Conservation (phyloP, 768 basidiomycete genomes). For the Pleurotus giganteus region DNA sequence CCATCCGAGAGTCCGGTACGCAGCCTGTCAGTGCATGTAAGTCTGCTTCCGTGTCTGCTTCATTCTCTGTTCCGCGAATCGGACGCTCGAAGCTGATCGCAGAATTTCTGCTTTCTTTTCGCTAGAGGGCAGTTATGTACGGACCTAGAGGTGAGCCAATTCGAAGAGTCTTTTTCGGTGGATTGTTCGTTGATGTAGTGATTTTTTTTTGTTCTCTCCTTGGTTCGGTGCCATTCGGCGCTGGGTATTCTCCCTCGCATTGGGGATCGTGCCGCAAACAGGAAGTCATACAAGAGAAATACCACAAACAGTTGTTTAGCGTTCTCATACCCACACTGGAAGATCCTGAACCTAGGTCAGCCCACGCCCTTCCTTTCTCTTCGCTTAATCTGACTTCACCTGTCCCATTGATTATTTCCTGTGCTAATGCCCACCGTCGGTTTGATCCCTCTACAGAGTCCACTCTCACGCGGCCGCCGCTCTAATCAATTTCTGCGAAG, state of each 20-base stretch:
- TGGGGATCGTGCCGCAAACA: conserved; percentile 19
- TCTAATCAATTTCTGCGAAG: conserved; percentile 89
- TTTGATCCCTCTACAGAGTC: conserved; percentile 45
- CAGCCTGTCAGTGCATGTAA: conserved; percentile 88
- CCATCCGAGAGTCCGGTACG: conserved; percentile 73
- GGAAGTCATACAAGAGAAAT: conserved; percentile 75
- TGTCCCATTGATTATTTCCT: neutral
- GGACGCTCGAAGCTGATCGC: conserved; percentile 2
- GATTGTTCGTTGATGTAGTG: neutral
- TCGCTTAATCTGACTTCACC: neutral
- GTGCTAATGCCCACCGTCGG: neutral
- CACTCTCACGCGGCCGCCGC: conserved; percentile 87
- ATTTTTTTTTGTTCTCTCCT: neutral
- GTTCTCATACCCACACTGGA: conserved; percentile 73
- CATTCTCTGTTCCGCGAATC: conserved; percentile 9
- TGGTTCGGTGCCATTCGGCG: neutral
- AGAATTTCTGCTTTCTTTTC: neutral
- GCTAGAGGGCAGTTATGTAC: conserved; percentile 88
- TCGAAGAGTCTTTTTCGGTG: neutral
- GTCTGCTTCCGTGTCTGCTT: conserved; percentile 17
- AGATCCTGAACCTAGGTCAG: conserved; percentile 69
- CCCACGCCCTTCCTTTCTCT: conserved; percentile 13
- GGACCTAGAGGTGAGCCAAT: conserved; percentile 67
- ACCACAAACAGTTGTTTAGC: conserved; percentile 65
- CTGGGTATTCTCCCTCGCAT: neutral